Conservation (phyloP, 2,329 filamentous ascomycete species). For the Claviceps cyperi region DNA sequence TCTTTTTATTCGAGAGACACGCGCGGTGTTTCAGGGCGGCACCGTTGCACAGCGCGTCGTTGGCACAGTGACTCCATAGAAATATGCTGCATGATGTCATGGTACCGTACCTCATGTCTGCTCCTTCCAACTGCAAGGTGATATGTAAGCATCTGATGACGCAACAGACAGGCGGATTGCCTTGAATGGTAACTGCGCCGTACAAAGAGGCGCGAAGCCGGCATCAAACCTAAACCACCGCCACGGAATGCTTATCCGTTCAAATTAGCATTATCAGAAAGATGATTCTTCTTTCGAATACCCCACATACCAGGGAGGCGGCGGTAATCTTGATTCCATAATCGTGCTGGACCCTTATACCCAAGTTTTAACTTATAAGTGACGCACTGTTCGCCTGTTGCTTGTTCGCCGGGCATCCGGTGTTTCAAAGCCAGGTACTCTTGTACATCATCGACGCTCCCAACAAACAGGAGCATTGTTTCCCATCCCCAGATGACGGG, state of each 20-base stretch:
- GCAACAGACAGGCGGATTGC: no score
- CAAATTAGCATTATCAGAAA: no score
- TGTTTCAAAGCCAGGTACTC: conserved; percentile 1
- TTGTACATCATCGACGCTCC: neutral
- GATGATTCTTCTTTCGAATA: no score
- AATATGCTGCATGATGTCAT: neutral
- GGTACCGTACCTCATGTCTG: neutral
- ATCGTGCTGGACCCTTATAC: neutral
- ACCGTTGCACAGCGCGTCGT: neutral
- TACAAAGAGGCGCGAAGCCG: no score
- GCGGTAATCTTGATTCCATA: neutral
- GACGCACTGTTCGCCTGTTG: neutral
- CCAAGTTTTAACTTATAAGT: neutral
- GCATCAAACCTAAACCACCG: no score
- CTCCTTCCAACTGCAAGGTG: neutral
- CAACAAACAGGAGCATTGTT: neutral
- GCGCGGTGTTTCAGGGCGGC: neutral
- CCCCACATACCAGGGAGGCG: no score
- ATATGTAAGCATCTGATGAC: no score
- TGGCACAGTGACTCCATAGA: neutral
- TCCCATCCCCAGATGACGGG: neutral
- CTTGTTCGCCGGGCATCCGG: neutral
- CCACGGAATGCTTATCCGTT: no score
- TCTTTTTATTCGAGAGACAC: neutral
- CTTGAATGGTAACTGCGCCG: no score